Evolutionary conservation across 1,139 yeast species (phyloP), one percentile per base, ranked within the genome.

Genomic region (Candida anutae): DNA sequence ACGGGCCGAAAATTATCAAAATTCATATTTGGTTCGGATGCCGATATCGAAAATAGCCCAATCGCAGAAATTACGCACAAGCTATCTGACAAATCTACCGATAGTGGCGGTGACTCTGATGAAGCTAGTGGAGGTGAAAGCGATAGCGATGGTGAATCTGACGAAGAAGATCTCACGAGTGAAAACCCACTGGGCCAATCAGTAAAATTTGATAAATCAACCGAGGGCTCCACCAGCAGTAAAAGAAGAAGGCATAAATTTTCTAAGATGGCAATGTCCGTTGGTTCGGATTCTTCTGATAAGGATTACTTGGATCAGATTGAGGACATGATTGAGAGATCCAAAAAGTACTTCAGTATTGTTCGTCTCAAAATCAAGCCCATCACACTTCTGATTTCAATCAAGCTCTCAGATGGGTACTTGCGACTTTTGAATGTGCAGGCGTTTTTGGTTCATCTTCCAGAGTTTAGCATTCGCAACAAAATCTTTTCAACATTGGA

Each of bases 351-450:
- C 42, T 55, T 76, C 43, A 73, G 76, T 41, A 67, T 79, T 32
- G 64, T 68, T 17, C 54, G 64, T 6, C 55, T 79, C 36, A 55
- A 50, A 14, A 43, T 78, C 13, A 58, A 61, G 29, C 61, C 73
- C 9, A 60, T 73, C 21, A 50, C 62, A 2, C 45, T 79, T 15
- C 62, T 64, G 51, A 63, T 79, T 15, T 76, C 85, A 4, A 69
- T 76, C 34, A 69, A 67, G 39, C 74, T 80, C 26, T 62, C 60
- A 26, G 53, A 47, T 22, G 85, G 87, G 0, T 59, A 68, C 21
- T 62, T 59, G 43, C 57, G 78, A 35, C 43, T 77, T 32, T 62
- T 77, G 30, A 79, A 79, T 45, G 85, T 80, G 4, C 65, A 73
- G 20, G 65, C 74, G 39, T 74, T 80, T 37, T 53, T 62, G 11